Evolutionary conservation across 495 filamentous ascomycete species (phyloP).

Genomic region (Parathielavia hyrcaniae): DNA sequence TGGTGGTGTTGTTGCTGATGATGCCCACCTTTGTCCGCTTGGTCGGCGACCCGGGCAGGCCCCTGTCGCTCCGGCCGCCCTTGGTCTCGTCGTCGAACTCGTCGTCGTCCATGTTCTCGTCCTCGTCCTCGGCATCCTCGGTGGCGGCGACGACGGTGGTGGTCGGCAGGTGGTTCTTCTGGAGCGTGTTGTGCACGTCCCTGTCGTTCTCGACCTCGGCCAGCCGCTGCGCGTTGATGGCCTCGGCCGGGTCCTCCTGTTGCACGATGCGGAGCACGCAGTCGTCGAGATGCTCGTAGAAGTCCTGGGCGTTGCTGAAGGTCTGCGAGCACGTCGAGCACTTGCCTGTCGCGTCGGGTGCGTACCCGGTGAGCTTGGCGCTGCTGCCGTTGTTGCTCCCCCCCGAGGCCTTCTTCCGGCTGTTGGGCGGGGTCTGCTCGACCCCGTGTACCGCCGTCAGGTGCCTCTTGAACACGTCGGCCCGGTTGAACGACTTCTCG

Average conservation of each 20-base stretch:
- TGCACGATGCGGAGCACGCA: slow-evolving; percentile 97
- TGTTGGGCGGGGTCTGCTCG: slow-evolving; percentile 94
- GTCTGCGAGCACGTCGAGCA: slow-evolving; percentile 91
- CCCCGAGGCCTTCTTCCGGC: slow-evolving; percentile 66
- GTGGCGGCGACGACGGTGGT: slow-evolving; percentile 52
- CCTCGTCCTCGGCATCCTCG: slow-evolving; percentile 59
- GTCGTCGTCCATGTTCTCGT: slow-evolving; percentile 54
- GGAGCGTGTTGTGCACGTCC: slow-evolving; percentile 74
- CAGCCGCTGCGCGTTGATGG: slow-evolving; percentile 84
- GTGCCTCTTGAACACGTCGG: slow-evolving; percentile 98
- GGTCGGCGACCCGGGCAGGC: slow-evolving; percentile 28
- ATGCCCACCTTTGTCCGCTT: slow-evolving; percentile 35
- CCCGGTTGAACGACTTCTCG: slow-evolving; percentile 98
- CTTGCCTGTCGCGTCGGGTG: slow-evolving; percentile 76
- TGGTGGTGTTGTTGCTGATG: no score
- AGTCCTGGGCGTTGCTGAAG: slow-evolving; percentile 92
- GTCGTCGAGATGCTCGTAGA: slow-evolving; percentile 98
- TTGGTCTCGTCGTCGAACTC: slow-evolving; percentile 38
- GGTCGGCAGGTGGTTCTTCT: slow-evolving; percentile 66
- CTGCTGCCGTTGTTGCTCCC: slow-evolving; percentile 34
- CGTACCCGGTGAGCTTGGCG: slow-evolving; percentile 58
- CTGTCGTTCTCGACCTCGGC: slow-evolving; percentile 77
- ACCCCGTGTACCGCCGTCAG: slow-evolving; percentile 90
- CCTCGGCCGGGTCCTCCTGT: slow-evolving; percentile 92
- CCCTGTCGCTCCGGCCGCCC: slow-evolving; percentile 25